Base-by-base conservation (phyloP, 2,329 filamentous ascomycete species). In the Paramyrothecium roridum region DNA sequence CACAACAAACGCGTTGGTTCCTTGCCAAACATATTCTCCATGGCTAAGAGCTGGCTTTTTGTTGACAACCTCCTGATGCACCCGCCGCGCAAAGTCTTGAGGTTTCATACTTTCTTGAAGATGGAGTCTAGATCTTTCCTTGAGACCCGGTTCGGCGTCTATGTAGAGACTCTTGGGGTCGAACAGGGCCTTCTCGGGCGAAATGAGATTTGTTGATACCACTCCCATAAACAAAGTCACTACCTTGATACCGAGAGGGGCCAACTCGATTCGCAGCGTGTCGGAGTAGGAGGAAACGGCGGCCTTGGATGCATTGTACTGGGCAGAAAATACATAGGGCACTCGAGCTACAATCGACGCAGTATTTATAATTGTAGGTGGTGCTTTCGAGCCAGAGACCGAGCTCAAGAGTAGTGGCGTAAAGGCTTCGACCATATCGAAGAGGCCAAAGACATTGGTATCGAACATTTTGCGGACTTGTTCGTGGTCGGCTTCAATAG, bases 381-480 rank as follows among this genome's bases (percentile, higher is more conserved):
- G 46, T n/a, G 19, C 22, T 4, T 48, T 3, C 8, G 8, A 10
- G 8, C 13, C 20, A 16, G 46, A 21, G 10, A 59, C 57, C 2
- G 54, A 51, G 20, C 47, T 37, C 22, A 59, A 48, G 2, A 59
- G 57, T 26, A 59, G 54, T 2, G 57, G 57, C 1, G 54, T 58
- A 23, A 59, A 59, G 12, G 50, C 52, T 19, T 33, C 34, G 2
- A 59, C 54, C 52, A 59, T 55, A 12, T 58, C 54, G 3, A 59
- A 54, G 6, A 59, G 23, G 3, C 57, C 57, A 21, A 59, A 56
- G 17, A 59, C 57, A 19, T 58, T 59, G n/a, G 57, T 49, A 22
- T 59, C 48, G 11, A 59, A 59, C 56, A 59, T 51, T 8, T 26
- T 30, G 3, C 50, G 56, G 23, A 59, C 54, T 17, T 48, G 40